Evolutionary conservation across 176 grass and related monocot species (phyloP), one percentile per base, ranked within the genome.

Genomic region (Carex pumila): DNA sequence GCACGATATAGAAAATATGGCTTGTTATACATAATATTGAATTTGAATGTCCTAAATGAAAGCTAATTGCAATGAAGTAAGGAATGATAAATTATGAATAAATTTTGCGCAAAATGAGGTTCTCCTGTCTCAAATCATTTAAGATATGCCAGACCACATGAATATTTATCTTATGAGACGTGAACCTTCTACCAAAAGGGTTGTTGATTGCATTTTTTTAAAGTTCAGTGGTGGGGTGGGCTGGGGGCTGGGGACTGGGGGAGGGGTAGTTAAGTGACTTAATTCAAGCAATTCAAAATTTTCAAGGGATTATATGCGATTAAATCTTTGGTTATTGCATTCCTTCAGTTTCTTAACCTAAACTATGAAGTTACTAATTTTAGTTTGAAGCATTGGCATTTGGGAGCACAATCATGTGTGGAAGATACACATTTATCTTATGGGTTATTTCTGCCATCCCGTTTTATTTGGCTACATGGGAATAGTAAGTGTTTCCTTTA

Each of bases 401-500:
- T 88, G 95, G 92, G 83, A 98, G 92, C 84, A 18, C 92, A 69
- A 86, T 89, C 79, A 95, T 98, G 92, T 98, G 95, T 87, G 91
- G 95, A 81, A 87, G 85, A 66, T 87, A 75, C 64, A 95, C 95
- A 65, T 84, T 98, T 81, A 87, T 85, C 84, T 93, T 85, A 65
- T 98, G 95, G 95, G 85, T 95, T 52, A 81, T 93, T 93, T 89
- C 73, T 78, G 73, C 73, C 29, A 79, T 95, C 14, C 95, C 95
- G 12, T 98, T 98, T 86, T 98, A 98, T 87, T 87, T 94, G 15
- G 95, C 92, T 82, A 98, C 95, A 31, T 98, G 95, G 95, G 95
- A 98, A 92, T 93, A 98, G 95, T 98, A 89, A 87, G 92, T 83
- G 61, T 12, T 61, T 82, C 77, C 53, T 83, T 11, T 87, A 61